These are phyloP conservation scores for Anacardium occidentale DNA, from an alignment of 345 rosid genomes.

Conservation along the genomic window DNA sequence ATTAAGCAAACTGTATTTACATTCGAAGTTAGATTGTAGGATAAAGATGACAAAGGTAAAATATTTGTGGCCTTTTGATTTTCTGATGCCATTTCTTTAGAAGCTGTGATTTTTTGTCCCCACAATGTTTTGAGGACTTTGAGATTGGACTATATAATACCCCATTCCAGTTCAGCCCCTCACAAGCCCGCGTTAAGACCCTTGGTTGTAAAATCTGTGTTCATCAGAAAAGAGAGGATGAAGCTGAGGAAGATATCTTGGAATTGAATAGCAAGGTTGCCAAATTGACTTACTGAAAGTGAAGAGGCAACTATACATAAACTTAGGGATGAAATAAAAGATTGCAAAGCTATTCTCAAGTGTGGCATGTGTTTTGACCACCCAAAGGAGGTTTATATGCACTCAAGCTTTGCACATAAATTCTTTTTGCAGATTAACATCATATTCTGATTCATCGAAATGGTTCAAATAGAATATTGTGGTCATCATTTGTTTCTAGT, in stretches of 20 bases:
- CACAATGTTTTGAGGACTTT: background rate
- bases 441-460: too few species aligned
- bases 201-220: background rate
- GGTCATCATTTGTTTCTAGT: too few species aligned
- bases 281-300: constrained; percentile 61
- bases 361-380: constrained; percentile 95
- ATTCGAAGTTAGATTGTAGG: background rate
- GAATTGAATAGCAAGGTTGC: constrained; percentile 60
- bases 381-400: constrained; percentile 73
- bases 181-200: background rate
- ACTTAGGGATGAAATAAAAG: constrained; percentile 84
- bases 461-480: too few species aligned
- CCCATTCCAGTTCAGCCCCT: background rate
- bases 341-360: constrained; percentile 79
- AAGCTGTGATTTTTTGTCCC: background rate
- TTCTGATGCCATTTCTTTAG: background rate
- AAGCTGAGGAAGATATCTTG: constrained; percentile 74
- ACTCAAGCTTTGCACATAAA: too few species aligned
- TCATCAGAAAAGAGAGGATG: constrained; percentile 60
- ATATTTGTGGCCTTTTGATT: too few species aligned
- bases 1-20: background rate
- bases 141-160: too few species aligned
- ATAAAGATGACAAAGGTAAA: background rate
- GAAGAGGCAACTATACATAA: constrained; percentile 80
- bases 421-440: too few species aligned